Conservation (phyloP, 768 basidiomycete species). For the Tulasnella sp. region DNA sequence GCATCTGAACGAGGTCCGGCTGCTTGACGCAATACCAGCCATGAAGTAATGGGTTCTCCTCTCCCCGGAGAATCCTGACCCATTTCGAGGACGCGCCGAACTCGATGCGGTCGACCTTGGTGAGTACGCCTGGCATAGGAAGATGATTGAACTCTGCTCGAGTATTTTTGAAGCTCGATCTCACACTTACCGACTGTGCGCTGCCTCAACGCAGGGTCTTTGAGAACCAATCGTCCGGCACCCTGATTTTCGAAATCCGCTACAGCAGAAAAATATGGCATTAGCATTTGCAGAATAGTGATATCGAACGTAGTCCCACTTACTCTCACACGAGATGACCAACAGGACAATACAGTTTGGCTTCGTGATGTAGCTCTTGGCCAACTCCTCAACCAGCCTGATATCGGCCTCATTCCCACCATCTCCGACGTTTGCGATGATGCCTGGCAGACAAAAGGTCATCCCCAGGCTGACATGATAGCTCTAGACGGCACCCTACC, state of each 20-base stretch:
- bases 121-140: constrained; percentile 54
- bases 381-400: constrained; percentile 19
- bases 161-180: background rate
- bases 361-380: constrained; percentile 19
- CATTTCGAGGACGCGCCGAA: constrained; percentile 52
- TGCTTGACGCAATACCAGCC: constrained; percentile 61
- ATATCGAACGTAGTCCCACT: constrained; percentile 54
- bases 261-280: constrained; percentile 46
- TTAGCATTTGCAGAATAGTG: constrained; percentile 52
- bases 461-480: background rate
- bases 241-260: constrained; percentile 81
- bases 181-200: constrained; percentile 60
- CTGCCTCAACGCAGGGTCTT: constrained; percentile 56
- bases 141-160: too few species aligned
- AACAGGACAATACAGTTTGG: constrained; percentile 25
- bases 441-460: background rate
- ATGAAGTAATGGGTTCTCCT: constrained; percentile 45
- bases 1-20: constrained; percentile 50
- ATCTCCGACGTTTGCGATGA: constrained; percentile 25
- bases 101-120: constrained; percentile 67
- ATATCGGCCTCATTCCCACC: constrained; percentile 25
- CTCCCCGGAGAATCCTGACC: constrained; percentile 37
- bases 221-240: constrained; percentile 60
- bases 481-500: constrained; percentile 36
- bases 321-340: constrained; percentile 27